phyloP scores from a whole-genome alignment of 148 eudicot genomes.

The Vaccinium darrowii region DNA sequence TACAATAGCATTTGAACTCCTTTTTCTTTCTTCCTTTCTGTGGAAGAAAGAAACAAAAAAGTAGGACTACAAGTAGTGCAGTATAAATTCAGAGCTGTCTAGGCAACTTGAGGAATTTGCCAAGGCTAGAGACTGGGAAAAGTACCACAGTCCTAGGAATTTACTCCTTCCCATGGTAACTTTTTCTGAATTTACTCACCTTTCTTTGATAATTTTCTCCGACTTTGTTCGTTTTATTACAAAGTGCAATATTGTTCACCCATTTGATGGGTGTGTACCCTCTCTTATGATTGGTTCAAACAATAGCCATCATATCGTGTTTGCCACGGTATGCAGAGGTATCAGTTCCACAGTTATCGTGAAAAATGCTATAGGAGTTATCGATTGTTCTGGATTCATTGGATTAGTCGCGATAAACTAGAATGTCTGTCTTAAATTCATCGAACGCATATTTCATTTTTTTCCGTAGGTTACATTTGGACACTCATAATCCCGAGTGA shows the following conservation, averaged over 20 bases:
- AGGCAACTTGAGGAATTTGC: slow-evolving; percentile 62
- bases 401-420: neutral
- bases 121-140: slow-evolving; percentile 63
- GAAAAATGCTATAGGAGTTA: no score
- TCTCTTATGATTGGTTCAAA: neutral
- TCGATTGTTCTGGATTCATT: neutral
- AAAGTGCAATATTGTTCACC: neutral
- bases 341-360: no score
- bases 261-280: neutral
- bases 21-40: no score
- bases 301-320: no score
- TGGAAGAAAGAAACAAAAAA: no score
- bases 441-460: neutral
- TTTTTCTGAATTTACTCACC: no score
- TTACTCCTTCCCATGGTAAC: slow-evolving; percentile 60
- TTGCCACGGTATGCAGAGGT: no score
- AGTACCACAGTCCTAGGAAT: slow-evolving; percentile 65
- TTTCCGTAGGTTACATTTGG: neutral
- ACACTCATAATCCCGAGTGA: neutral
- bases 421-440: neutral
- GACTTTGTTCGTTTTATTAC: neutral
- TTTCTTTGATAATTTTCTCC: no score
- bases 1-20: no score
- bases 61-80: no score
- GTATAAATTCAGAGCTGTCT: no score